These are phyloP conservation scores for Porogramme epimiltina DNA, from an alignment of 1,284 basidiomycete genomes.

Conservation along the genomic window DNA sequence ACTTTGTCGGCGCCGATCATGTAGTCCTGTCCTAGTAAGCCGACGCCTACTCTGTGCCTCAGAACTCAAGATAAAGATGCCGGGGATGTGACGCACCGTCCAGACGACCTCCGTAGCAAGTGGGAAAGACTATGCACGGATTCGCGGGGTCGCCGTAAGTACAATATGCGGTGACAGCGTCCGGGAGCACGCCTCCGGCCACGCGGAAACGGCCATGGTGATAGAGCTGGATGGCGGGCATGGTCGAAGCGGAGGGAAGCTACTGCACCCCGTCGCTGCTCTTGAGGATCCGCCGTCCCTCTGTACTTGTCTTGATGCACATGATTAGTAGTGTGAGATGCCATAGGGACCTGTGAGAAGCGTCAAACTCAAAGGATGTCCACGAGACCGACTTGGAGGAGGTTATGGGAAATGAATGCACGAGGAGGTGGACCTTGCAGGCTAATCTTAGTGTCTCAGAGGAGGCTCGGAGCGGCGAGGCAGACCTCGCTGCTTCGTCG, in stretches of 20 bases:
- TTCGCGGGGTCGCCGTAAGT: conserved; percentile 38
- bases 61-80: background rate
- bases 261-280: background rate
- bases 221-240: conserved; percentile 35
- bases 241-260: conserved; percentile 6
- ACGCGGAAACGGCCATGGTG: conserved; percentile 37
- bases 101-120: conserved; percentile 37
- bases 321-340: background rate
- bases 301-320: background rate
- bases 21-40: conserved; percentile 47
- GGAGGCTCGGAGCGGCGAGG: too few species aligned
- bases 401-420: too few species aligned
- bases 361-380: background rate
- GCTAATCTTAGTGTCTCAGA: too few species aligned
- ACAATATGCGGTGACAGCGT: conserved; percentile 37
- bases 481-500: too few species aligned
- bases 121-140: conserved; percentile 38
- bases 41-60: conserved; percentile 17
- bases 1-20: conserved; percentile 55
- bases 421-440: too few species aligned
- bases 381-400: too few species aligned
- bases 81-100: conserved; percentile 28
- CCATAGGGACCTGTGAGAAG: background rate
- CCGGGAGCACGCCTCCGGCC: conserved; percentile 34
- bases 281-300: background rate